Evolutionary conservation across 805 yeast genomes (phyloP), one percentile per base, ranked within the genome.

Genomic region (Torulaspora quercuum): DNA sequence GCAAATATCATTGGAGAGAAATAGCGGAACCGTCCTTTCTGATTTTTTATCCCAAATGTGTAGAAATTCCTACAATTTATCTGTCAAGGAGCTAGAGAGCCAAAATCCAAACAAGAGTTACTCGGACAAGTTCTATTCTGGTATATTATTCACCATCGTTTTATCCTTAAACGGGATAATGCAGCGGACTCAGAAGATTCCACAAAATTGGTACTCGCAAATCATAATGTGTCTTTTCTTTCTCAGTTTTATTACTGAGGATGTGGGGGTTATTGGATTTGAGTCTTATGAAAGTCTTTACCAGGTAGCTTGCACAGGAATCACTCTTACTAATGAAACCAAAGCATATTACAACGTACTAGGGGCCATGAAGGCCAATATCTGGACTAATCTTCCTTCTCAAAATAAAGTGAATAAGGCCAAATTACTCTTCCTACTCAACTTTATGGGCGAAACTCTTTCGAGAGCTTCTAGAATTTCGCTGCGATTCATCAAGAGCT

Each of bases 201-300:
- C 50, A 8, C 8, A 12, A 10, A 17, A 28, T 6, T 45, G 48
- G 53, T 45, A 42, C 24, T 27, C 30, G 7, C 47, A 44, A 21
- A 41, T 44, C 8, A 24, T 51, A 1, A 24, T 45, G 17, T 41
- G 48, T n/a, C 31, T 58, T 5, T 53, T 39, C 31, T 35, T 43
- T 28, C 16, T 51, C 11, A 46, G 52, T 36, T 59, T 53, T 27
- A 53, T 59, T 19, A 24, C 43, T 7, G 29, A 32, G 15, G 41
- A 44, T 19, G 29, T 58, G 33, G 63, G 63, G 2, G 35, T 41
- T 0, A 30, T 31, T 3, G 63, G 59, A 1, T 58, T 59, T 25
- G 45, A 50, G 21, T 42, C 56, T 5, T 59, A 57, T 30, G 54
- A 52, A 23, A 47, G 45, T 19, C 48, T 55, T 13, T 47, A 52